These are phyloP conservation scores for Globisporangium perplexum DNA, from an alignment of 352 stramenopile species.

Conservation along the genomic window DNA sequence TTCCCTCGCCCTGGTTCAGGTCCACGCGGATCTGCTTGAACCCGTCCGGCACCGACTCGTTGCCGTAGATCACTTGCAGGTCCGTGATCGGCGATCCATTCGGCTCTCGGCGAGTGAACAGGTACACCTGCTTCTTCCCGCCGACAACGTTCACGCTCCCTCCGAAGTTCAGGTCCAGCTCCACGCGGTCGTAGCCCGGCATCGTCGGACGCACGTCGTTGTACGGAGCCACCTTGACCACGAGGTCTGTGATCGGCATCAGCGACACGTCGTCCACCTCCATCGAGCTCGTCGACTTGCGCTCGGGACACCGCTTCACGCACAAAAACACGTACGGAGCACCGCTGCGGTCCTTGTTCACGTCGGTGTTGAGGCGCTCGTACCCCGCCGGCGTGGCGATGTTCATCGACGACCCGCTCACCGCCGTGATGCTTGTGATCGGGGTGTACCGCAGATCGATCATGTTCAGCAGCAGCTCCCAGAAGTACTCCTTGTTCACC, in stretches of 20 bases:
- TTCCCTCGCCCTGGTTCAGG: constrained; percentile 78
- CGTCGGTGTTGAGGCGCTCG: constrained; percentile 75
- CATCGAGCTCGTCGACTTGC: constrained; percentile 20
- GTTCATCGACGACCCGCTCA: constrained; percentile 65
- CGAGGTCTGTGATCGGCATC: constrained; percentile 74
- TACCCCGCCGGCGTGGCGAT: constrained; percentile 61
- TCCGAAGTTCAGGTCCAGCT: constrained; percentile 78
- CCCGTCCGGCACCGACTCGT: constrained; percentile 77
- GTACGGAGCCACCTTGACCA: constrained; percentile 59
- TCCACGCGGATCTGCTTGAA: constrained; percentile 87
- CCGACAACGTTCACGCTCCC: constrained; percentile 32
- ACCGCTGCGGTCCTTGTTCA: constrained; percentile 79
- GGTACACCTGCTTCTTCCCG: constrained; percentile 82
- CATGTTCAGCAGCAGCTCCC: constrained; percentile 87
- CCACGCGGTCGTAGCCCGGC: constrained; percentile 69
- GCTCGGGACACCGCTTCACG: constrained; percentile 65
- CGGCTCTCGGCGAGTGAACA: constrained; percentile 70
- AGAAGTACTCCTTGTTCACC: constrained; percentile 85
- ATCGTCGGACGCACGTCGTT: constrained; percentile 59
- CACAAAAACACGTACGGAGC: constrained; percentile 84
- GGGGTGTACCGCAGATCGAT: constrained; percentile 86
- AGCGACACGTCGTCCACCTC: constrained; percentile 21
- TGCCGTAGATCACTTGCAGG: constrained; percentile 71
- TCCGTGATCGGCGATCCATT: constrained; percentile 84
- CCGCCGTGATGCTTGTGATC: constrained; percentile 72